Evolutionary conservation across 176 grass and related monocot genomes (phyloP).

Genomic region (Chloris gayana): DNA sequence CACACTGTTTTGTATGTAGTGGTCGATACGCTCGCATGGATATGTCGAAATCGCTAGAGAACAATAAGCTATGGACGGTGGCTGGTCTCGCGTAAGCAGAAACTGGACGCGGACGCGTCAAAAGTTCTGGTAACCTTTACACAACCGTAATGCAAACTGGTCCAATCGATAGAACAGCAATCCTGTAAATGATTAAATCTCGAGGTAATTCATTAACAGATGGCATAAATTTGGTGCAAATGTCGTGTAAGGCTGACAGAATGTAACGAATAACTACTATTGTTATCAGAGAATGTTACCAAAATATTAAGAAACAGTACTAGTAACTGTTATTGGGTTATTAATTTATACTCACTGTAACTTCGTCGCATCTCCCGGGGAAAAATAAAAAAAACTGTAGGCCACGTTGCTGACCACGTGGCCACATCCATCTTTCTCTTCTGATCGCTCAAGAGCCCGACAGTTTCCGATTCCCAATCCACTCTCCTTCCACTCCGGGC

Average conservation of each 20-base stretch:
- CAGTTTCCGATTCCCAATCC: slow-evolving; percentile 1
- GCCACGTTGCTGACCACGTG: slow-evolving; percentile 7
- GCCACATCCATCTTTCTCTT: slow-evolving; percentile 4
- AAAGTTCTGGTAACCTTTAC: not conserved
- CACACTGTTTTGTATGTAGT: not conserved
- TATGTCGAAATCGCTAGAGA: slow-evolving; percentile 17
- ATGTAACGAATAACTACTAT: not conserved
- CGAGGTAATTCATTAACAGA: too few relatives aligned
- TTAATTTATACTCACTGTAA: not conserved
- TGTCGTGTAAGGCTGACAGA: not conserved
- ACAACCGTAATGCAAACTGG: not conserved
- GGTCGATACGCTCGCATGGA: not conserved
- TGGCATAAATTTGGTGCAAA: too few relatives aligned
- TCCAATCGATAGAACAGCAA: not conserved
- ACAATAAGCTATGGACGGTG: slow-evolving; percentile 19
- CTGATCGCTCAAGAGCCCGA: slow-evolving; percentile 13
- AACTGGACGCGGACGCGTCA: not conserved
- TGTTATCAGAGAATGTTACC: not conserved
- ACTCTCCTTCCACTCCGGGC: not conserved
- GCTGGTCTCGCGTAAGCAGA: not conserved
- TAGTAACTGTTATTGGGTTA: not conserved
- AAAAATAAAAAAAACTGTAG: slow-evolving; percentile 23
- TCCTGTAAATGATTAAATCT: too few relatives aligned
- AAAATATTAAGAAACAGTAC: not conserved
- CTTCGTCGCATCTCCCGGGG: not conserved